These are phyloP conservation scores for Cytospora mali DNA, from an alignment of 2,329 filamentous ascomycete species.

Conservation along the genomic window DNA sequence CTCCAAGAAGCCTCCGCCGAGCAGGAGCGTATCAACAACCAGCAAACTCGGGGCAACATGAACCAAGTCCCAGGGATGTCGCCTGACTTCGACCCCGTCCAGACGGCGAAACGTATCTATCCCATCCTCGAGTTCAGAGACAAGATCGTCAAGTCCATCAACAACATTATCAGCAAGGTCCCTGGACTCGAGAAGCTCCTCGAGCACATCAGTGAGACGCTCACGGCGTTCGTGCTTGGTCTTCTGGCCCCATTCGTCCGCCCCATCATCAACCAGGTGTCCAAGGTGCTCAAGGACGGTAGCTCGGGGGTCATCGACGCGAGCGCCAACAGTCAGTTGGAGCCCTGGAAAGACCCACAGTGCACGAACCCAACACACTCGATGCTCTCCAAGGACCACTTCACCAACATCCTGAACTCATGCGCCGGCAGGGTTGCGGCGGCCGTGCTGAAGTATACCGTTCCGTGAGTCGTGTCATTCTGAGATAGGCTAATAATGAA, in stretches of 20 bases:
- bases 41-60: slow-evolving; percentile 46
- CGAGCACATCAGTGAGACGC: slow-evolving; percentile 89
- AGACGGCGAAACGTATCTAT: slow-evolving; percentile 81
- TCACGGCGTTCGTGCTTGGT: slow-evolving; percentile 89
- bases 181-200: slow-evolving; percentile 88
- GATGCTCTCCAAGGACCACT: slow-evolving; percentile 83
- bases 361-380: slow-evolving; percentile 82
- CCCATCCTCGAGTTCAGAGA: slow-evolving; percentile 93
- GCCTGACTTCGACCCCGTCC: slow-evolving; percentile 74
- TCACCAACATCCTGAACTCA: slow-evolving; percentile 76
- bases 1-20: slow-evolving; percentile 64
- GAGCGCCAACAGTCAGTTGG: slow-evolving; percentile 73
- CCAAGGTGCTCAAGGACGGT: slow-evolving; percentile 81
- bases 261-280: slow-evolving; percentile 86
- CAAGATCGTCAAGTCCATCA: slow-evolving; percentile 87
- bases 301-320: slow-evolving; percentile 71
- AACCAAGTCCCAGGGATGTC: slow-evolving; percentile 75
- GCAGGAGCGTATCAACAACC: slow-evolving; percentile 62
- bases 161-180: slow-evolving; percentile 83
- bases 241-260: slow-evolving; percentile 89
- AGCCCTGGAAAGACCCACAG: slow-evolving; percentile 75
- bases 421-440: slow-evolving; percentile 74
- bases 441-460: slow-evolving; percentile 81
- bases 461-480: slow-evolving; percentile 62
- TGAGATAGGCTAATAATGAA: neutral